Evolutionary conservation across 495 filamentous ascomycete species (phyloP), one percentile per base, ranked within the genome.

Genomic region (Lasiosphaeria hispida): DNA sequence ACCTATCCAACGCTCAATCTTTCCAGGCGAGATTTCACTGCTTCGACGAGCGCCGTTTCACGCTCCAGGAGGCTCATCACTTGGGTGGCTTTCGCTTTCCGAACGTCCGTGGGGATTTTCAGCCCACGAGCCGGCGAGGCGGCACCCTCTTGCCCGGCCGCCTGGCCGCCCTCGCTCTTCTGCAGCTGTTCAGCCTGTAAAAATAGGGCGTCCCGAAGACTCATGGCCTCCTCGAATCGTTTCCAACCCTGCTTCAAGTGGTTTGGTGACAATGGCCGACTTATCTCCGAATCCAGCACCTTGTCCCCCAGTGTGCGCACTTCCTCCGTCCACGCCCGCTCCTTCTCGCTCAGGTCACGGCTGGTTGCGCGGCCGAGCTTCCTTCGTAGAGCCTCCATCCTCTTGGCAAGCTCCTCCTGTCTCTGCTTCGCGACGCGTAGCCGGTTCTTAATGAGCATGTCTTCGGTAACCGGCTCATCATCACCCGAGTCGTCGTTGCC

Each of bases 341-440:
- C 89, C 68, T 84, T 88, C 54, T 88, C 85, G 68, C 87, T 92
- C 38, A 96, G 72, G 53, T 87, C 83, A 10, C 83, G 78, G 17
- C 80, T 85, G 3, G 79, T 77, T 1, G 82, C 68, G 63, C 81
- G 81, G 39, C 78, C 72, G 37, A 90, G 73, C 63, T 79, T 87
- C 63, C 75, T 82, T 60, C 71, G 64, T 52, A 96, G 59, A 2
- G 71, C 75, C 54, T 93, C 88, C 66, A 90, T 81, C 45, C 89
- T 77, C 51, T 75, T 67, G 8, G 76, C 72, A 14, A 96, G 77
- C 30, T 82, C 68, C 23, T 78, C 67, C 47, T 92, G 88, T 55
- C 72, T 80, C 30, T 80, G 70, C 53, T 78, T 81, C 7, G 84
- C 85, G 4, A 65, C 72, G 37, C 83, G 68, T n/a, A 94, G 62